These are phyloP conservation scores for Raddia distichophylla DNA, from an alignment of 176 grass and related monocot species.

Conservation along the genomic window DNA sequence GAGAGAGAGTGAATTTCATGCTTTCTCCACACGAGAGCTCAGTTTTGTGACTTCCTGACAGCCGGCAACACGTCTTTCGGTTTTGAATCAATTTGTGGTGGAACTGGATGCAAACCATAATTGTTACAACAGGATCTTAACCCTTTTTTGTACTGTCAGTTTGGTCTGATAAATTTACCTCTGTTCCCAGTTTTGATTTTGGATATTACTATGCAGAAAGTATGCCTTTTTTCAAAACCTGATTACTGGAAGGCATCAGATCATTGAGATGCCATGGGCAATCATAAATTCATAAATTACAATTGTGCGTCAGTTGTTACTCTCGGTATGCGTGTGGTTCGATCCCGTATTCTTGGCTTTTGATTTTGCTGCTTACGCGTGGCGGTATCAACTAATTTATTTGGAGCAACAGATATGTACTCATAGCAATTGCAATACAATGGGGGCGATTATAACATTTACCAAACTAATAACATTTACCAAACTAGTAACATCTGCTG, in stretches of 20 bases:
- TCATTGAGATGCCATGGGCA: neutral
- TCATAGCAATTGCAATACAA: neutral
- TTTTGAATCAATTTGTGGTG: neutral
- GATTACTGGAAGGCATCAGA: neutral
- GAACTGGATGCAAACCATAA: conserved; percentile 10
- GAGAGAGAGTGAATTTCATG: conserved; percentile 22
- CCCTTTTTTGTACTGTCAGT: neutral
- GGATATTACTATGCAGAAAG: neutral
- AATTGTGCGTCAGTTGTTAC: neutral
- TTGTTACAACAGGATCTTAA: conserved; percentile 16
- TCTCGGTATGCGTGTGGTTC: neutral
- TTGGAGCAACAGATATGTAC: neutral
- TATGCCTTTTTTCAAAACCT: neutral
- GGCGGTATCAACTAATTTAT: neutral
- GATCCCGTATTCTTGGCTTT: neutral
- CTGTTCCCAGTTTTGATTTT: neutral
- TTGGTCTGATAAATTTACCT: conserved; percentile 1
- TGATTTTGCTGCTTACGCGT: neutral
- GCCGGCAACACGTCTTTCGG: neutral
- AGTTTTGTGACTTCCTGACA: conserved; percentile 18
- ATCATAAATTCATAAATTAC: conserved; percentile 5
- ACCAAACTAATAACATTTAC: neutral
- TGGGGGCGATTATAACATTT: neutral
- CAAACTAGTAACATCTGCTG: neutral
- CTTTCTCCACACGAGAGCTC: neutral